Evolutionary conservation across 2,329 filamentous ascomycete species (phyloP).

Genomic region (Ascocoryne sarcoides): DNA sequence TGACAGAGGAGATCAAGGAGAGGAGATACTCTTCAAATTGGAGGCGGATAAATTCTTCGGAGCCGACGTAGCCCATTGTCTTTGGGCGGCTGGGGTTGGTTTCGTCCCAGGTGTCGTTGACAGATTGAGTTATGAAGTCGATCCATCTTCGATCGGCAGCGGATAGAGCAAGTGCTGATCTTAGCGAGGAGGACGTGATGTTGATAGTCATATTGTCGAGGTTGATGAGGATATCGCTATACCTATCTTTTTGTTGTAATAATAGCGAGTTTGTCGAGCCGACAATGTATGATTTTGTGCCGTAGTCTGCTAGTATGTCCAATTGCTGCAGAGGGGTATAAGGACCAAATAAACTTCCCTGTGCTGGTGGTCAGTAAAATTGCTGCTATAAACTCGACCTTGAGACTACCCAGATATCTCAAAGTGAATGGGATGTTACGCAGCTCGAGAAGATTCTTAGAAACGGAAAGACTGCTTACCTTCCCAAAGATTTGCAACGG

Average conservation of each 20-base stretch:
- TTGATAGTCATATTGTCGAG: conserved; percentile 83
- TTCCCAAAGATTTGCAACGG: conserved; percentile 94
- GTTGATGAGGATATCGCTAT: conserved; percentile 94
- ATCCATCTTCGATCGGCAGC: conserved; percentile 91
- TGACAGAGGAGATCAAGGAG: conserved; percentile 77
- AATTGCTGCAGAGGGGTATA: conserved; percentile 96
- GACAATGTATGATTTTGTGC: conserved; percentile 95
- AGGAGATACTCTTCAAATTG: conserved; percentile 97
- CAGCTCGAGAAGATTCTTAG: no score
- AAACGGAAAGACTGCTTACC: conserved; percentile 34
- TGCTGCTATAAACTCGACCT: no score
- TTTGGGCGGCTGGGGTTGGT: conserved; percentile 82
- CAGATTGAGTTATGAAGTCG: conserved; percentile 84
- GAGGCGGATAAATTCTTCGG: conserved; percentile 92
- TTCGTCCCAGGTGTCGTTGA: conserved; percentile 96
- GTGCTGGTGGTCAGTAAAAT: conserved; percentile 8
- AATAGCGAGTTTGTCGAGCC: conserved; percentile 94
- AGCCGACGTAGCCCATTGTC: conserved; percentile 88
- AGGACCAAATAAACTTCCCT: conserved; percentile 90
- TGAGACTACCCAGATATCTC: no score
- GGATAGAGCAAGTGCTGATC: conserved; percentile 67
- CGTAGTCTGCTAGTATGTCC: conserved; percentile 84
- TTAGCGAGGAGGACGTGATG: conserved; percentile 72
- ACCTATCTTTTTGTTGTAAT: conserved; percentile 87
- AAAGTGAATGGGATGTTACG: no score